phyloP scores from a whole-genome alignment of 2,329 filamentous ascomycete genomes.

The Fusarium transvaalense region DNA sequence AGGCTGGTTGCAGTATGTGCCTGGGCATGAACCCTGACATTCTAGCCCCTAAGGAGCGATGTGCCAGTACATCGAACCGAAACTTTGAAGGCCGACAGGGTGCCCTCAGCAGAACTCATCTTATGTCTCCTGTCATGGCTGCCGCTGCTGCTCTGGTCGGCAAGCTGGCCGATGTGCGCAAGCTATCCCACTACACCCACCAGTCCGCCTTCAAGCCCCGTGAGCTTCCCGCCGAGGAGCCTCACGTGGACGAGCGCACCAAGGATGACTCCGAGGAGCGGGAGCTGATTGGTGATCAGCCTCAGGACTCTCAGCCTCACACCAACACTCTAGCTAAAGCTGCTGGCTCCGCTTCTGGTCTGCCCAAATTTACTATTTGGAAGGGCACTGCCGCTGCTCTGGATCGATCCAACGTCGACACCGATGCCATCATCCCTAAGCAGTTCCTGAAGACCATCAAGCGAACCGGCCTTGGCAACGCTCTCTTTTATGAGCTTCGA shows the following conservation, averaged over 20 bases:
- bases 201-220: slow-evolving; percentile 71
- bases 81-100: slow-evolving; percentile 98
- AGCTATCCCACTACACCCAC: slow-evolving; percentile 73
- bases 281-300: slow-evolving; percentile 68
- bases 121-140: slow-evolving; percentile 98
- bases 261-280: slow-evolving; percentile 64
- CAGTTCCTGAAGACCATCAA: slow-evolving; percentile 99
- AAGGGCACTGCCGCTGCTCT: slow-evolving; percentile 90
- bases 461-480: slow-evolving; percentile 89
- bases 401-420: slow-evolving; percentile 92
- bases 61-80: slow-evolving; percentile 94
- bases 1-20: slow-evolving; percentile 99
- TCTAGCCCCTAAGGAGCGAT: slow-evolving; percentile 89
- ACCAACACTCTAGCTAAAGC: slow-evolving; percentile 69
- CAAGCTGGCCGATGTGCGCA: slow-evolving; percentile 91
- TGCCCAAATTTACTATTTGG: slow-evolving; percentile 85
- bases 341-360: slow-evolving; percentile 67
- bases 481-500: slow-evolving; percentile 88
- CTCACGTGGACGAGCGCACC: slow-evolving; percentile 66
- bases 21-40: slow-evolving; percentile 99
- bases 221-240: slow-evolving; percentile 56
- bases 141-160: slow-evolving; percentile 90
- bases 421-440: slow-evolving; percentile 99
- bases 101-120: slow-evolving; percentile 88
- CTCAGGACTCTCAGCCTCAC: slow-evolving; percentile 73